Conservation (phyloP, 176 grass and related monocot species). For the Thinopyrum elongatum region DNA sequence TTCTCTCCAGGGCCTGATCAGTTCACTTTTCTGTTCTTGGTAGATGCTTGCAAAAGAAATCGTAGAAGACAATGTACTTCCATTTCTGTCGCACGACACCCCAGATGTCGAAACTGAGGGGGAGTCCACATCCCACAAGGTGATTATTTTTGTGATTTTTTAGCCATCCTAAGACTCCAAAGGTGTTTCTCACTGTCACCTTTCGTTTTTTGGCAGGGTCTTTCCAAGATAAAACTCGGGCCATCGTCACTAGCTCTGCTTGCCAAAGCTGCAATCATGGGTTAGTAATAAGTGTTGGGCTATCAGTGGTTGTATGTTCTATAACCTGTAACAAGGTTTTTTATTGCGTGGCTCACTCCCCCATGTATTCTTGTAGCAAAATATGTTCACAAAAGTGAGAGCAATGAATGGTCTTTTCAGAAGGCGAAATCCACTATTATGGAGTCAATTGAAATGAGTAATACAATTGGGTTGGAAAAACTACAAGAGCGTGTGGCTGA, state of each 20-base stretch:
- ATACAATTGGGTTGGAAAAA: slow-evolving; percentile 61
- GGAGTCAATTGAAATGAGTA: slow-evolving; percentile 78
- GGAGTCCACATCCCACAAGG: slow-evolving; percentile 61
- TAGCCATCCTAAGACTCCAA: not conserved
- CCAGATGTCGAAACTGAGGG: slow-evolving; percentile 59
- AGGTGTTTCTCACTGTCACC: slow-evolving; percentile 13
- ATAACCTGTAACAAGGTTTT: not conserved
- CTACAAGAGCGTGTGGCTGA: slow-evolving; percentile 60
- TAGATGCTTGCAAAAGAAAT: slow-evolving; percentile 99
- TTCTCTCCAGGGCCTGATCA: slow-evolving; percentile 20
- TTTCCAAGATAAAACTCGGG: slow-evolving; percentile 76
- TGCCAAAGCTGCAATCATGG: slow-evolving; percentile 76
- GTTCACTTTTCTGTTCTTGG: slow-evolving; percentile 6
- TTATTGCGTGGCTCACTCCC: slow-evolving; percentile 34
- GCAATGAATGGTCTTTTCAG: slow-evolving; percentile 57
- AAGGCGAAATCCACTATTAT: slow-evolving; percentile 69
- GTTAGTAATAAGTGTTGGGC: slow-evolving; percentile 47
- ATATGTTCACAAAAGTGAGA: slow-evolving; percentile 70
- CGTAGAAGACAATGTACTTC: slow-evolving; percentile 83
- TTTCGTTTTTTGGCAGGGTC: slow-evolving; percentile 48
- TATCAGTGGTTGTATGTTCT: slow-evolving; percentile 17
- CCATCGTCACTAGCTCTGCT: slow-evolving; percentile 77
- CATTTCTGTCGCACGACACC: slow-evolving; percentile 65
- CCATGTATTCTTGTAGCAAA: slow-evolving; percentile 64
- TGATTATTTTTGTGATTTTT: slow-evolving; percentile 28